phyloP scores from a whole-genome alignment of 1,284 basidiomycete genomes.

The Leccinum pachyderme region DNA sequence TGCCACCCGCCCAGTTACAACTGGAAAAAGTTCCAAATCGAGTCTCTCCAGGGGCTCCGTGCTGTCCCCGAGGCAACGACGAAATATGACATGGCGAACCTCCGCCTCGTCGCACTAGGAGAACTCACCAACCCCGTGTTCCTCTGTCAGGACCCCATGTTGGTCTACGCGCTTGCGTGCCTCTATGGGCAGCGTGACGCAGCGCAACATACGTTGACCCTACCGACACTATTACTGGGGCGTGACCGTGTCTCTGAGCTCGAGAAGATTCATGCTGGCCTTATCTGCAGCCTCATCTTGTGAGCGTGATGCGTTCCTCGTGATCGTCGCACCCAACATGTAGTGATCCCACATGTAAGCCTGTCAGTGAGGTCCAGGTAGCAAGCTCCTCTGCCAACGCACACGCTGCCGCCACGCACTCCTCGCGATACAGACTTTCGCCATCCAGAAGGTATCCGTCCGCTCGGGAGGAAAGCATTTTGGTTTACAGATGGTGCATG shows the following conservation, averaged over 20 bases:
- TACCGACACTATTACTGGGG: background rate
- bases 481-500: slow-evolving; percentile 14
- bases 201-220: slow-evolving; percentile 10
- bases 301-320: slow-evolving; percentile 5
- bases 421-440: background rate
- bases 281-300: slow-evolving; percentile 10
- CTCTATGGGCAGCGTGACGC: slow-evolving; percentile 2
- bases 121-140: slow-evolving; percentile 1
- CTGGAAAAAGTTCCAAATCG: background rate
- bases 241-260: slow-evolving; percentile 10
- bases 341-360: no score
- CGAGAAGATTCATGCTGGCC: slow-evolving; percentile 13
- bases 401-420: no score
- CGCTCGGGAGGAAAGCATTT: background rate
- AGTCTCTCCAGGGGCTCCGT: slow-evolving; percentile 2
- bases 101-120: background rate
- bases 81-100: slow-evolving; percentile 24
- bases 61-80: slow-evolving; percentile 9
- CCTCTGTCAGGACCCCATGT: slow-evolving; percentile 13
- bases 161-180: slow-evolving; percentile 20
- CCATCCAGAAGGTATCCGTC: slow-evolving; percentile 6
- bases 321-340: no score
- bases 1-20: slow-evolving; percentile 26
- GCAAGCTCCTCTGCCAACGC: no score
- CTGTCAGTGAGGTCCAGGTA: no score